A percentile compares a stretch with the other conserved stretches of the same genome.
Conservation (phyloP, 495 filamentous ascomycete species). For the Hyaloscypha variabilis region DNA sequence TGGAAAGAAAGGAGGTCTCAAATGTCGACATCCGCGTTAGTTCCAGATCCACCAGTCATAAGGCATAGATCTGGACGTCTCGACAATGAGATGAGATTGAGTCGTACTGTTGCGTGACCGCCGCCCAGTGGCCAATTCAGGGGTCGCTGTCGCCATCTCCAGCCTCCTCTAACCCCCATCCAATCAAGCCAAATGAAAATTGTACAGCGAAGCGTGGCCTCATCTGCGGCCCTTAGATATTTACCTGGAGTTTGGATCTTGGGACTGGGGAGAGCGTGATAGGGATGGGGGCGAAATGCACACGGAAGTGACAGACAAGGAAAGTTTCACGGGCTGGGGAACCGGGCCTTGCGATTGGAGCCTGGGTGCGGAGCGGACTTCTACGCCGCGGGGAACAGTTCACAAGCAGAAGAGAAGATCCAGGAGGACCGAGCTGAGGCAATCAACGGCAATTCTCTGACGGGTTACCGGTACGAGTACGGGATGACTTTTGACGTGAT, state of each 20-base stretch:
- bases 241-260: too few relatives aligned
- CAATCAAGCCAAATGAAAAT: too few relatives aligned
- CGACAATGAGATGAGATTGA: not conserved
- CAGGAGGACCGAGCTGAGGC: not conserved
- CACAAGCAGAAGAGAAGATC: too few relatives aligned
- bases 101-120: not conserved
- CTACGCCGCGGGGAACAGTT: not conserved
- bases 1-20: not conserved
- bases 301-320: not conserved
- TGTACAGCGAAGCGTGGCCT: too few relatives aligned
- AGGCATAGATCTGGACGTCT: not conserved
- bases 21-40: not conserved
- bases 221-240: too few relatives aligned
- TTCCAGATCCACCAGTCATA: not conserved
- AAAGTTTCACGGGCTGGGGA: not conserved
- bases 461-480: not conserved
- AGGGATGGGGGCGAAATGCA: too few relatives aligned
- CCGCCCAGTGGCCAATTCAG: not conserved
- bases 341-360: not conserved
- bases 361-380: not conserved
- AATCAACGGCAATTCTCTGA: not conserved
- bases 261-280: too few relatives aligned
- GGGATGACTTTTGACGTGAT: not conserved
- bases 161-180: not conserved
- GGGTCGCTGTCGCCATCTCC: not conserved